Evolutionary conservation across 2,329 filamentous ascomycete genomes (phyloP), one percentile per base, ranked within the genome.

Genomic region (Gnomoniopsis sp.): DNA sequence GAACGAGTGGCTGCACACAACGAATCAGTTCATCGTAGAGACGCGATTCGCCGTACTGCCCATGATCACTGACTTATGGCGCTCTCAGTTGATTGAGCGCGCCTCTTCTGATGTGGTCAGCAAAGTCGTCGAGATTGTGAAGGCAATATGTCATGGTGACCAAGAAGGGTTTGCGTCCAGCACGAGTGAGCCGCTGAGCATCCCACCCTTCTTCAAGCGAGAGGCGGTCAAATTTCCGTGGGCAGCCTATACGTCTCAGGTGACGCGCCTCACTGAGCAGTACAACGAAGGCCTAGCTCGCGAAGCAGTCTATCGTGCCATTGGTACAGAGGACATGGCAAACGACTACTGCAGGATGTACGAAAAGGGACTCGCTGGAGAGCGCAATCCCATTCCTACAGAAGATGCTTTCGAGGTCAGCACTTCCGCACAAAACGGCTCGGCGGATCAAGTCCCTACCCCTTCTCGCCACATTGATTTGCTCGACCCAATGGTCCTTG

Each of bases 251-350:
- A 49, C 65, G 22, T 62, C 67, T 11, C 65, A 78, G 15, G 68
- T 73, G 30, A 50, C 54, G 43, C 59, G 54, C 8, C 53, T 69
- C 7, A 49, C 53, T 10, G 76, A 77, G 56, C 80, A 79, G 1
- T 84, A 77, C 59, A 78, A 86, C 21, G 76, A 82, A 47, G 83
- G 85, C 14, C 77, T 97, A 54, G 88, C 83, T 7, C 81, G 83
- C 34, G 93, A 98, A 72, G 92, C 90, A 33, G 76, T 95, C 0
- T 97, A 91, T 71, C 86, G 93, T 56, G 90, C 90, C 66, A 89
- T 91, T 67, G 90, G 91, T 57, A 82, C 82, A 55, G 66, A 73
- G 4, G 70, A 75, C 2, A 75, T 78, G 26, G 86, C 91, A 7
- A 77, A 79, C 36, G 89, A 95, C 57, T 98, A 98, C 70, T 95